These are phyloP conservation scores for Solanum sejunctum DNA, from an alignment of 257 asterid genomes.

Conservation along the genomic window DNA sequence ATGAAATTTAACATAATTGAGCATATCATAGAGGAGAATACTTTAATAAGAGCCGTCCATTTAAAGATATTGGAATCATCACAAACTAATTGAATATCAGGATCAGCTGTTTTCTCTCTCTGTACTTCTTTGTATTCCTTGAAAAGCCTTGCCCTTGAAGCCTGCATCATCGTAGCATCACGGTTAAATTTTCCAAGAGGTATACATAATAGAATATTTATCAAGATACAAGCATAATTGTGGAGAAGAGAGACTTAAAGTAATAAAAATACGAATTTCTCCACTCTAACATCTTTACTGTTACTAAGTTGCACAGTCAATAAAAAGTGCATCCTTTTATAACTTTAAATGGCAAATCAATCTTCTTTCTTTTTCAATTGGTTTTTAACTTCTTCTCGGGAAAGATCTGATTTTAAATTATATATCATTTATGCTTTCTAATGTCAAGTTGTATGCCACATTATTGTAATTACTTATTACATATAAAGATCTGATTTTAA, in stretches of 20 bases:
- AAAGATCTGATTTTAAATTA: not conserved
- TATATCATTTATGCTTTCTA: not conserved
- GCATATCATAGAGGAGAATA: conserved; percentile 1
- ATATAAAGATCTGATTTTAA: not conserved
- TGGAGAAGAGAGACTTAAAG: not conserved
- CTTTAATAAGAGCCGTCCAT: conserved; percentile 98
- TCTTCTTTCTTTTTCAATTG: not conserved
- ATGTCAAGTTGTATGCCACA: not conserved
- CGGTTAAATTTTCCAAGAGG: not conserved
- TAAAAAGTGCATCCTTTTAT: not conserved
- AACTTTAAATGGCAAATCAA: not conserved
- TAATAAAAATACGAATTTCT: not conserved
- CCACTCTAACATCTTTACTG: not conserved
- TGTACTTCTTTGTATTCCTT: conserved; percentile 98
- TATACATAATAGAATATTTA: not conserved
- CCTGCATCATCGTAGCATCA: conserved; percentile 21
- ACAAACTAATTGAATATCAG: conserved; percentile 90
- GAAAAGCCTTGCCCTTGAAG: conserved; percentile 93
- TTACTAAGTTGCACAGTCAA: not conserved
- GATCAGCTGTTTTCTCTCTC: conserved; percentile 85
- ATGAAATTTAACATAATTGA: not conserved
- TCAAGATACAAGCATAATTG: not conserved
- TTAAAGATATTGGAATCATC: conserved; percentile 89
- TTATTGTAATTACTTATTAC: not conserved
- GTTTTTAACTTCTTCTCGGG: not conserved